These are phyloP conservation scores for Fusarium lateritium DNA, from an alignment of 2,329 filamentous ascomycete species.

Conservation along the genomic window DNA sequence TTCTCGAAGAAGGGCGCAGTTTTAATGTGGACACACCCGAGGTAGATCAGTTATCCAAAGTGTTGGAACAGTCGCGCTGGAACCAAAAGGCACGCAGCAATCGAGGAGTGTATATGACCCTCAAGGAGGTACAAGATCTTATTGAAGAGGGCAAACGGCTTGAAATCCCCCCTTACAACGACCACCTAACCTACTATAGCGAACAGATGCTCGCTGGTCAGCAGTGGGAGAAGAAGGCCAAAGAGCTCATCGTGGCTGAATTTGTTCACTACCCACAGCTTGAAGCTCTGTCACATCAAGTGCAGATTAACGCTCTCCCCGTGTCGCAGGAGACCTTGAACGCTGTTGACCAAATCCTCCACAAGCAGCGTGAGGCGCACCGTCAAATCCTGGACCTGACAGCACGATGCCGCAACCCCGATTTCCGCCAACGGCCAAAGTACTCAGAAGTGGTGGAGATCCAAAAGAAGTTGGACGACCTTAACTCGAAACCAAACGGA, in stretches of 20 bases:
- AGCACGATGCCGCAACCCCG: constrained; percentile 80
- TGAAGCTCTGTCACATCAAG: constrained; percentile 90
- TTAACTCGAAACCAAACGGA: constrained; percentile 93
- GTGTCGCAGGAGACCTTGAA: constrained; percentile 86
- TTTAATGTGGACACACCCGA: constrained; percentile 96
- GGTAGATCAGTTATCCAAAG: constrained; percentile 83
- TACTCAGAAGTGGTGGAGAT: constrained; percentile 93
- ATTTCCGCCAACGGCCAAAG: constrained; percentile 84
- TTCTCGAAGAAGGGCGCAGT: constrained; percentile 88
- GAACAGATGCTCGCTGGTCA: constrained; percentile 84
- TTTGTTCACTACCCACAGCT: constrained; percentile 94
- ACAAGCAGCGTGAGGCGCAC: constrained; percentile 95
- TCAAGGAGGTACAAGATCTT: constrained; percentile 84
- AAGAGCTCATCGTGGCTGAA: constrained; percentile 93
- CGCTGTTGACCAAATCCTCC: constrained; percentile 90
- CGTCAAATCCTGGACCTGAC: constrained; percentile 87
- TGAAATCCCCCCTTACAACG: constrained; percentile 83
- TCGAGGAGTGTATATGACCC: constrained; percentile 75
- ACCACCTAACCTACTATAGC: constrained; percentile 81
- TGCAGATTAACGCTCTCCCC: constrained; percentile 77
- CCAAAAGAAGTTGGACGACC: constrained; percentile 86
- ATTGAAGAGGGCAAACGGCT: constrained; percentile 84
- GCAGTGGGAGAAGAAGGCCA: constrained; percentile 92
- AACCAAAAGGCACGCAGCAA: constrained; percentile 80
- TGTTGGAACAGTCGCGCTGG: constrained; percentile 91